Percentiles rank a stretch among this genome's conserved stretches.
phyloP scores from a whole-genome alignment of 345 rosid genomes.

The Rhodomyrtus tomentosa region DNA sequence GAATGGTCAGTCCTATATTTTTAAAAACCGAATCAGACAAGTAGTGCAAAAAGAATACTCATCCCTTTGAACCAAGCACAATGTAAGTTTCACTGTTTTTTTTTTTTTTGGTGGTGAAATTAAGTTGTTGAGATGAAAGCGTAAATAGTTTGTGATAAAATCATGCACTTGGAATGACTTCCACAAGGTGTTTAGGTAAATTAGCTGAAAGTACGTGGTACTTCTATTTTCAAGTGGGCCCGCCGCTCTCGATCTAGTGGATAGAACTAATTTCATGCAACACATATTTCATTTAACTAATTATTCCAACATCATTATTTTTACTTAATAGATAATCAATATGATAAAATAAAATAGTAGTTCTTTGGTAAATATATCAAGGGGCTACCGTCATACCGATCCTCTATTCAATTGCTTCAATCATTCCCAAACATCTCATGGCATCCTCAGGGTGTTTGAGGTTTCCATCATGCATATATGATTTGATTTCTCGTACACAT shows the following conservation, averaged over 20 bases:
- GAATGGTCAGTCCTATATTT: too few relatives aligned
- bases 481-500: too few relatives aligned
- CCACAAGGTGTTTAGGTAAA: not conserved
- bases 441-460: too few relatives aligned
- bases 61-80: not conserved
- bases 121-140: not conserved
- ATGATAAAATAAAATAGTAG: not conserved
- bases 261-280: not conserved
- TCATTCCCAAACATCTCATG: too few relatives aligned
- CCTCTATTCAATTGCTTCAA: too few relatives aligned
- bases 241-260: fast-evolving
- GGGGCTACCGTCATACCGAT: too few relatives aligned
- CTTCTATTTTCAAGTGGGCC: not conserved
- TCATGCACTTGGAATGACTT: not conserved
- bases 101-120: not conserved
- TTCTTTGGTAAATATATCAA: too few relatives aligned
- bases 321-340: not conserved
- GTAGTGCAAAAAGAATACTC: too few relatives aligned
- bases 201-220: not conserved
- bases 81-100: too few relatives aligned
- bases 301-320: not conserved
- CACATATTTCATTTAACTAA: not conserved
- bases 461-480: too few relatives aligned
- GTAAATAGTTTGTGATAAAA: not conserved
- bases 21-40: too few relatives aligned